Base-by-base conservation (phyloP, 352 stramenopile species). In the Saprolegnia diclina region DNA sequence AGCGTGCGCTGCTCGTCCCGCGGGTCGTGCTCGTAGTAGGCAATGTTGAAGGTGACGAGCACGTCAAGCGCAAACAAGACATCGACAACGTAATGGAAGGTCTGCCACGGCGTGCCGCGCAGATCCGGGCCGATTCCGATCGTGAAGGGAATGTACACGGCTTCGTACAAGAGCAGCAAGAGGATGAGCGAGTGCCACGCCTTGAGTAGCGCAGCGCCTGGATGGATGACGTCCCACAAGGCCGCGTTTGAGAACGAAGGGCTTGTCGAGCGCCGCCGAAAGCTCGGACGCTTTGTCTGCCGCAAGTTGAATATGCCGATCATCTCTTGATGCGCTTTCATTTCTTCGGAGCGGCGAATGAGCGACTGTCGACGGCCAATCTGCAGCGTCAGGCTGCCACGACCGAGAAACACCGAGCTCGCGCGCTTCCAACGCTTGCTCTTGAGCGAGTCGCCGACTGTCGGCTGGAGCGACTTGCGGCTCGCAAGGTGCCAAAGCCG, bases 21-120 rank as follows among this genome's bases (percentile, higher is more conserved):
- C 40, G 57, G 22, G 32, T 46, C n/a, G 3, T 35, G 18, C 22
- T 65, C 22, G 45, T 65, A 65, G 45, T 37, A 65, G 19, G 57
- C 57, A 37, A 65, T 22, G 71, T 83, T 83, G 55, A 83, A 81
- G 14, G 67, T 72, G 6, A 87, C 57, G 29, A 77, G 11, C 5
- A 83, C 74, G 38, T 85, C 72, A 6, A 75, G 24, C 2, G 78
- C 22, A 38, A 86, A 83, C 0, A 77, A n/a, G 10, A 67, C 53
- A 52, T 82, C 74, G 4, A 73, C 71, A 9, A 72, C 10, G 0
- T 35, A 48, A 22, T 74, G 64, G 4, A 76, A 1, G 5, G 26
- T 55, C n/a, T 68, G 32, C 14, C 71, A 74, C 42, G 35, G 63
- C 0, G 46, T 40, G 0, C 45, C 9, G 9, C 65, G 21, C 4